Conservation (phyloP, 345 rosid species). For the Gossypium turneri region DNA sequence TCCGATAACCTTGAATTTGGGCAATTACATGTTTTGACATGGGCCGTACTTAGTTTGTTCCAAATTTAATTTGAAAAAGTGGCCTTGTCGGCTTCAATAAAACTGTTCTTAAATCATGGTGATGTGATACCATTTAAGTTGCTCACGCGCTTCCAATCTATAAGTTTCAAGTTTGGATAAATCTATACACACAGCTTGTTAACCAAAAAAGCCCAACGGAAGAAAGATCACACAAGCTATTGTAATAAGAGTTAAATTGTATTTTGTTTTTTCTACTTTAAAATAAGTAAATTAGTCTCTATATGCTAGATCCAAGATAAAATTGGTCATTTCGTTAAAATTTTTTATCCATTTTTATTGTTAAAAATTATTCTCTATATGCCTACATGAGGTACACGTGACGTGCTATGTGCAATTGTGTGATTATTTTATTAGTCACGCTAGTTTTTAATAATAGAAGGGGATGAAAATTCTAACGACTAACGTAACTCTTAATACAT, state of each 20-base stretch:
- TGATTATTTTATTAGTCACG: rapidly evolving
- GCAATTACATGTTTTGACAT: no score
- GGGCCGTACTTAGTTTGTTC: no score
- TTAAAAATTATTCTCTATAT: no score
- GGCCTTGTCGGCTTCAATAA: no score
- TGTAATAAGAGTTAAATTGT: no score
- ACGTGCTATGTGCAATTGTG: rapidly evolving
- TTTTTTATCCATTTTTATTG: rapidly evolving
- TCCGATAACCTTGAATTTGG: no score
- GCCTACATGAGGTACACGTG: rapidly evolving
- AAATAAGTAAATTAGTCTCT: no score
- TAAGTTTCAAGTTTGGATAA: neutral
- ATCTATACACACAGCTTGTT: neutral
- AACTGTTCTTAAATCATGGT: neutral
- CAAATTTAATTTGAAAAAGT: neutral
- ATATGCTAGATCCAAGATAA: rapidly evolving
- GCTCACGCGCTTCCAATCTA: neutral
- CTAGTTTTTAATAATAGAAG: no score
- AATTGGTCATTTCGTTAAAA: no score
- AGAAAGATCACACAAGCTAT: rapidly evolving
- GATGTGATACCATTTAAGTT: neutral
- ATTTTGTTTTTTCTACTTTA: no score
- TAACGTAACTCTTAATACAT: no score
- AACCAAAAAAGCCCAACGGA: neutral
- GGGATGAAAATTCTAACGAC: rapidly evolving